Base-by-base conservation (phyloP, 2,329 filamentous ascomycete genomes). In the Colletotrichum limetticola region DNA sequence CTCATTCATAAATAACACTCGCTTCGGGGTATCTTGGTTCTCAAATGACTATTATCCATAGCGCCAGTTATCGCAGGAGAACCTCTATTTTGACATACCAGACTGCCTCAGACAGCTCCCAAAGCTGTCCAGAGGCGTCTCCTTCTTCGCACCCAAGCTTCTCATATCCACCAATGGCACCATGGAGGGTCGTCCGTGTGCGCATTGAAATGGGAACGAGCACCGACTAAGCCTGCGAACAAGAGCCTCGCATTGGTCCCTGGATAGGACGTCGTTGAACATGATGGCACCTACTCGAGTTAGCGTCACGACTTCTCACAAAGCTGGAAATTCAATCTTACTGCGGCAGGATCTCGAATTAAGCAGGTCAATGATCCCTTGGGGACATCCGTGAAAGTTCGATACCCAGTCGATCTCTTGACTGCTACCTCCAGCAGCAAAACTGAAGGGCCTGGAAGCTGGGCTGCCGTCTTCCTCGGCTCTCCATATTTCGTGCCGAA, bases 181-280 rank as follows among this genome's bases (percentile, higher is more conserved):
- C 87, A 93, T 89, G 42, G 89, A 91, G 1, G 91, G 91, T 66
- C 91, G 86, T 0, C 94, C 94, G 84, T 97, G 94, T 1, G 94
- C 94, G 81, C 94, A 97, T 79, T 94, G 92, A 76, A 97, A 97
- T 0, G 94, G 94, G 74, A 96, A 94, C 0, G 85, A 86, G 76
- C 93, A 95, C 0, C 77, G 78, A 0, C 88, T 86, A n/a, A 97
- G 82, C 3, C 85, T 85, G 1, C 67, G 73, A 0, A 96, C 80
- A 42, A 97, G 80, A 0, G 80, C 78, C 11, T 82, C 76, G 76
- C 94, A 96, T 75, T 94, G 87, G 0, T 85, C 81, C 0, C 79
- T 74, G 0, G 85, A 86, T 8, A 97, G 82, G 6, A 83, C 78
- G 77, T 97, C 94, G 76, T 96, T 96, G 82, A 97, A 97, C 93